Evolutionary conservation across 2,329 filamentous ascomycete species (phyloP).

Genomic region (Phoma sp.): DNA sequence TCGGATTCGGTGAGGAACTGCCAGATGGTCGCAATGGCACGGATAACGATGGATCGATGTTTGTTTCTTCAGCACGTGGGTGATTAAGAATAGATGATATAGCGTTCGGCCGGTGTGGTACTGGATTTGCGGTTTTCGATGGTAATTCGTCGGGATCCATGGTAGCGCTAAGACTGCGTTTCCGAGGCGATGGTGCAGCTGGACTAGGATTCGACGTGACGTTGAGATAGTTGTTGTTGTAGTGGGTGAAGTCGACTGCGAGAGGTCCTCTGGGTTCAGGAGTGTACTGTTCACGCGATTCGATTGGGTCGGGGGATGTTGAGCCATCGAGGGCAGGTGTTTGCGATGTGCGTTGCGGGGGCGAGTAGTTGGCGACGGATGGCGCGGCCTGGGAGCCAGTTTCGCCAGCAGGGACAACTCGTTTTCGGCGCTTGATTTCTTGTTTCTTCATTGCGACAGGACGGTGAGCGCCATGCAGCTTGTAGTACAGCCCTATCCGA

Average conservation of each 20-base stretch:
- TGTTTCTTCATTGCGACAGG: slow-evolving; percentile 99
- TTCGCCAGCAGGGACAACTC: slow-evolving; percentile 80
- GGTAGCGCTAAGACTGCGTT: slow-evolving; percentile 46
- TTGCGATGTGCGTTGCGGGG: slow-evolving; percentile 34
- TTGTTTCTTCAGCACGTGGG: slow-evolving; percentile 30
- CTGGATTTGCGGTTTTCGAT: slow-evolving; percentile 25
- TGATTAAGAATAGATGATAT: slow-evolving; percentile 46
- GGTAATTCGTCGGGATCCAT: slow-evolving; percentile 37
- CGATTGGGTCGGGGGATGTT: slow-evolving; percentile 45
- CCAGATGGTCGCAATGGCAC: slow-evolving; percentile 25
- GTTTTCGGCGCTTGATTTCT: slow-evolving; percentile 93
- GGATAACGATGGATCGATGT: slow-evolving; percentile 44
- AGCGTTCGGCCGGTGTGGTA: slow-evolving; percentile 41
- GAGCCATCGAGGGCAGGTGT: slow-evolving; percentile 43
- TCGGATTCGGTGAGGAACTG: slow-evolving; percentile 27
- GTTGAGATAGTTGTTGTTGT: slow-evolving; percentile 21
- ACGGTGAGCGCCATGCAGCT: slow-evolving; percentile 90
- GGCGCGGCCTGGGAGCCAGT: slow-evolving; percentile 45
- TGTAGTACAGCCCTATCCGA: slow-evolving; percentile 83
- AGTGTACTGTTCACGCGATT: slow-evolving; percentile 37
- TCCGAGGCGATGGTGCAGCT: slow-evolving; percentile 38
- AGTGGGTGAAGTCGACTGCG: slow-evolving; percentile 48
- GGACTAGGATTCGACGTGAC: slow-evolving; percentile 25
- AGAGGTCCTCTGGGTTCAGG: slow-evolving; percentile 40
- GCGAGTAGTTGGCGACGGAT: slow-evolving; percentile 40